These are phyloP conservation scores for Fraxinus velutina DNA, from an alignment of 305 asterid genomes.

Conservation along the genomic window DNA sequence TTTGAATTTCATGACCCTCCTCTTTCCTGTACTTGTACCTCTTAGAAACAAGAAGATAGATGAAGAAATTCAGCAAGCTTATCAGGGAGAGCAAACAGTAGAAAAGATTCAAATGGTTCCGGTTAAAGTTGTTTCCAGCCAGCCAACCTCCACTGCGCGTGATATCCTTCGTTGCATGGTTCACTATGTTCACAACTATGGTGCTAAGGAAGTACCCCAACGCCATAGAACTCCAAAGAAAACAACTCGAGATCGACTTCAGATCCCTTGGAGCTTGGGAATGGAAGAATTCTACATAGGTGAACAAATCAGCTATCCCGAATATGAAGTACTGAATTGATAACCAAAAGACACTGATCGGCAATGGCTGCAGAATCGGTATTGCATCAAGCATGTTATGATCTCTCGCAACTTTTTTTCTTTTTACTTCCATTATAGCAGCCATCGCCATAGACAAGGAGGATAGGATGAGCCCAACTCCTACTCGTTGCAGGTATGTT, in stretches of 20 bases:
- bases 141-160: conserved; percentile 68
- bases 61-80: conserved; percentile 45
- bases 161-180: conserved; percentile 39
- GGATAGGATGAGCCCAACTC: conserved; percentile 67
- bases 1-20: conserved; percentile 4
- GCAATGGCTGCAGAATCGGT: conserved; percentile 49
- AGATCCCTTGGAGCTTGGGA: conserved; percentile 62
- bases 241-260: conserved; percentile 71
- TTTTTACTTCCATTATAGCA: conserved; percentile 55
- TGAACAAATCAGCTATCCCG: conserved; percentile 80
- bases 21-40: conserved; percentile 64
- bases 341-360: conserved; percentile 74
- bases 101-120: conserved; percentile 61
- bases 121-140: conserved; percentile 64
- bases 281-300: conserved; percentile 71
- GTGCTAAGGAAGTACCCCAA: conserved; percentile 65
- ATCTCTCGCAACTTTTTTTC: conserved; percentile 48
- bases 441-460: conserved; percentile 62
- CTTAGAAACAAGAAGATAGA: conserved; percentile 51
- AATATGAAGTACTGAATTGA: conserved; percentile 69
- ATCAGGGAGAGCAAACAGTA: conserved; percentile 52
- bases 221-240: conserved; percentile 70
- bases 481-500: conserved; percentile 68
- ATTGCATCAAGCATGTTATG: conserved; percentile 54
- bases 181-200: conserved; percentile 60